These are phyloP conservation scores for Farysia itapuensis DNA, from an alignment of 1,284 basidiomycete species.

Conservation along the genomic window DNA sequence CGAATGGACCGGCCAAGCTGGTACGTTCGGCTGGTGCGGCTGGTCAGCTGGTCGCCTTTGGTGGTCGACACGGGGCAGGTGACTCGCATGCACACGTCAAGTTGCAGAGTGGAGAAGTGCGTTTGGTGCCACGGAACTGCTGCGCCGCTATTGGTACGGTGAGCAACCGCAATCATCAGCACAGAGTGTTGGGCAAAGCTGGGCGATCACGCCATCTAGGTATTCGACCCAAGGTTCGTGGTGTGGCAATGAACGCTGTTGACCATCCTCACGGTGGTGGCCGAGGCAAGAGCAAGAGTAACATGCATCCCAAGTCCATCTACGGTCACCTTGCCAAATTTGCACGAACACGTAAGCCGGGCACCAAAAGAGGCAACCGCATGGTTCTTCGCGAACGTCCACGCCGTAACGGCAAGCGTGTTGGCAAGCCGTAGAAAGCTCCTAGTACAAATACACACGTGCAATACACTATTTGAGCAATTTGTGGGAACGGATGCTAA, in stretches of 20 bases:
- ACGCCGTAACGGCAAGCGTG: constrained; percentile 73
- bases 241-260: constrained; percentile 96
- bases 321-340: constrained; percentile 92
- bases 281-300: constrained; percentile 94
- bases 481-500: too few relatives aligned
- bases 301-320: constrained; percentile 67
- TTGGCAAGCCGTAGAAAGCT: constrained; percentile 38
- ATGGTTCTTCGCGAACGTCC: constrained; percentile 87
- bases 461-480: too few relatives aligned
- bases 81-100: constrained; percentile 76
- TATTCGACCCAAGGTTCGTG: constrained; percentile 80
- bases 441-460: too few relatives aligned
- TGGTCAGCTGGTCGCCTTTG: constrained; percentile 68
- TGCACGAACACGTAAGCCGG: constrained; percentile 85
- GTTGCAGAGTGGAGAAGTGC: constrained; percentile 88
- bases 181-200: constrained; percentile 83
- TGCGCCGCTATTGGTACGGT: constrained; percentile 88
- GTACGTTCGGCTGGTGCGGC: constrained; percentile 87
- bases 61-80: constrained; percentile 53
- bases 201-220: constrained; percentile 88
- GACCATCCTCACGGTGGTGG: constrained; percentile 99
- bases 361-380: constrained; percentile 83
- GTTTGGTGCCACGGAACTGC: constrained; percentile 79
- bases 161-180: constrained; percentile 88
- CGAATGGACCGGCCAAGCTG: constrained; percentile 76